phyloP scores from a whole-genome alignment of 148 eudicot species.

The Cornus suecica region DNA sequence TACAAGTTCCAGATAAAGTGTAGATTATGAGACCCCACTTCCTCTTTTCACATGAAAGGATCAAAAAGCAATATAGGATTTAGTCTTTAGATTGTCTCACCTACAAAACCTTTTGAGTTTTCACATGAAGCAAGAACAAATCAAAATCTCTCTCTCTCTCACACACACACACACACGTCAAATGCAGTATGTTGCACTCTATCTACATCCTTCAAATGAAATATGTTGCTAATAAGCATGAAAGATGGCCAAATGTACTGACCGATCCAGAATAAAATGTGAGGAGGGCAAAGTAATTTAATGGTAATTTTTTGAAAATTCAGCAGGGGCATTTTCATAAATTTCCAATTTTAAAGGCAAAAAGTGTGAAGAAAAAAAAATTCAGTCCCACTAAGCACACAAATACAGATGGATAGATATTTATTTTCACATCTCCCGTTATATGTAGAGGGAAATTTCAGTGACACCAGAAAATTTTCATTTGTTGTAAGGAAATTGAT shows the following conservation, averaged over 20 bases:
- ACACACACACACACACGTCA: background rate
- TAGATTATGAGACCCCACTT: slow-evolving; percentile 12
- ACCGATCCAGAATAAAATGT: too few species aligned
- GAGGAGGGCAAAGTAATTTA: too few species aligned
- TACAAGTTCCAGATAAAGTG: background rate
- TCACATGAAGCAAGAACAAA: background rate
- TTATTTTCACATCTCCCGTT: background rate
- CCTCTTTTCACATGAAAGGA: slow-evolving; percentile 11
- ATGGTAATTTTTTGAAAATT: too few species aligned
- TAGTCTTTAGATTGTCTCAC: slow-evolving; percentile 2
- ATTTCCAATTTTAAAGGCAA: too few species aligned
- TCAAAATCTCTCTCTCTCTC: slow-evolving; percentile 8
- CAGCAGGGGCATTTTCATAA: too few species aligned
- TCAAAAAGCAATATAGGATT: background rate
- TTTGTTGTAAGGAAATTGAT: too few species aligned
- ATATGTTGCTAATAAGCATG: background rate
- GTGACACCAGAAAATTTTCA: background rate
- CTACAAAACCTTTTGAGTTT: background rate
- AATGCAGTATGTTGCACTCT: background rate
- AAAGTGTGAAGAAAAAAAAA: too few species aligned
- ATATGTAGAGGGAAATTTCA: background rate
- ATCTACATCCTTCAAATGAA: background rate
- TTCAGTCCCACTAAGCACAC: background rate
- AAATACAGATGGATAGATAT: too few species aligned
- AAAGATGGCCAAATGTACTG: background rate